Base-by-base conservation (phyloP, 768 basidiomycete species). In the Aureoboletus auriporus region DNA sequence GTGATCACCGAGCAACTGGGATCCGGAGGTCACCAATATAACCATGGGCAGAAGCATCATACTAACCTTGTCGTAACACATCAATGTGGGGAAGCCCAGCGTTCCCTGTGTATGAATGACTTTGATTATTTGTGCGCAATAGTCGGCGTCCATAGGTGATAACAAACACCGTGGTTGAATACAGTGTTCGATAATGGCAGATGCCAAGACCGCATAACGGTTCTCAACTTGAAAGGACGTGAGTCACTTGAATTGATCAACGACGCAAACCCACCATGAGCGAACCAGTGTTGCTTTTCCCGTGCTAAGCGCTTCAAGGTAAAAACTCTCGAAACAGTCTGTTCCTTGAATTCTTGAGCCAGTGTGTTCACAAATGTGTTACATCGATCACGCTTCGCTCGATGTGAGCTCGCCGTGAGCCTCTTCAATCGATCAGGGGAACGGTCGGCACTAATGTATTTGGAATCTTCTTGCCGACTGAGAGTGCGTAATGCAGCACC, bases 141-240 rank as follows among this genome's bases (percentile, higher is more conserved):
- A 99, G 47, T 95, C 87, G 23, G 96, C 95, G 66, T 99, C 96
- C 82, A 93, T 90, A 0, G 93, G 93, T 0, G 95, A 95, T n/a
- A 97, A 71, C 35, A 97, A 72, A 55, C 86, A 88, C 27, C 96
- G 83, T 10, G 96, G 95, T 60, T 89, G 86, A 52, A 99, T 82
- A 63, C 96, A 98, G 60, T 95, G 83, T 62, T 96, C 90, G 52
- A 92, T 85, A 48, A 93, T 72, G 5, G 81, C 75, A 23, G 75
- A 72, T 6, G 79, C 78, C 35, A 90, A 74, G 5, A 73, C 66
- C 1, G 67, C 66, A 5, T 78, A 72, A 35, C 66, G 66, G 40
- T 67, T 58, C 27, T 67, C 66, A 27, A 69, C 66, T 67, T 46
- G n/a, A 14, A 8, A 33, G 14, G 14, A 23, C 7, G 51, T 57